Base-by-base conservation (phyloP, 176 grass and related monocot genomes). In the Phoenix dactylifera region DNA sequence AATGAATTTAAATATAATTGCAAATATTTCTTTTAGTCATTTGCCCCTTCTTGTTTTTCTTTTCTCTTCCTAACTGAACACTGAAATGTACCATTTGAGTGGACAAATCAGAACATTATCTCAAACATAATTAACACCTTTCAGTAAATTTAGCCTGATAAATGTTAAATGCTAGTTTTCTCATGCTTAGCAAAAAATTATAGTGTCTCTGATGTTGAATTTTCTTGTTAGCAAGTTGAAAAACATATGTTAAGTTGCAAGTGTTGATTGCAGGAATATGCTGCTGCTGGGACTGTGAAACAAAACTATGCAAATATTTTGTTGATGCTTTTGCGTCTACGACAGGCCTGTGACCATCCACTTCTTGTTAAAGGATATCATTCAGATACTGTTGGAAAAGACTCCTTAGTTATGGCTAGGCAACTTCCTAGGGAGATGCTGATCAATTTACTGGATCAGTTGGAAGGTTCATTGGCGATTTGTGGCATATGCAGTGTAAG, bases 221-320 rank as follows among this genome's bases (percentile, higher is more conserved):
- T 44, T 35, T 44, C 35, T 44, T 44, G 35, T 44, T 44, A 44
- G 35, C 7, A 12, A 44, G 10, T 12, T 44, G 9, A 44, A 44
- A 44, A 44, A 44, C 9, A 44, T 44, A 44, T 6, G 59, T 75
- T 25, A 75, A 68, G 51, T 60, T n/a, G 56, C 65, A 18, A 52
- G 26, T 49, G 7, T 50, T 22, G 2, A 59, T 86, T 75, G 74
- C 85, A 98, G 94, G 94, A 67, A 65, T 98, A 81, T 54, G 94
- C 94, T 78, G 94, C 94, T 30, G 87, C 88, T 66, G 94, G 93
- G 44, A 98, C 94, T 15, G 50, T 98, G 63, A 98, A 85, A 80
- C 94, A 98, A 85, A 98, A 98, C 62, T 98, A 98, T 53, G 94
- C 88, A 26, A 98, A 75, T 39, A 92, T 98, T 65, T 89, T 98